Evolutionary conservation across 805 yeast species (phyloP), one percentile per base, ranked within the genome.

Genomic region (Kazachstania viticola): DNA sequence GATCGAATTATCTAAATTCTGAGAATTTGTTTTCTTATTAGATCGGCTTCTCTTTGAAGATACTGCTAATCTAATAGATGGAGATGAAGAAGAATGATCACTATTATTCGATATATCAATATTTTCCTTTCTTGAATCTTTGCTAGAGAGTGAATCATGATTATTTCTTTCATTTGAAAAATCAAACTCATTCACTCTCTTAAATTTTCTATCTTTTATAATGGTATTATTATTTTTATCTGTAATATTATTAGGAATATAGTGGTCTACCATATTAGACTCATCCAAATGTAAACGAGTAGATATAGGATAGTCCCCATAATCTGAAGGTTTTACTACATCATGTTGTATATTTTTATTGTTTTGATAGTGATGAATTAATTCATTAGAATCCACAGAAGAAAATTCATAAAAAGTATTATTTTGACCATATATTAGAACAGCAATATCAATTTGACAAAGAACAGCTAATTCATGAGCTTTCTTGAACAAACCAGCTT

Each of bases 381-480:
- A 54, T 12, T 67, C 66, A 12, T 63, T 56, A 1, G 84, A 67
- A 40, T 77, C 75, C n/a, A 76, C 76, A 5, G 91, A 74, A 4
- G 85, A 71, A 49, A 77, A 88, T 59, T 88, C 95, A 52, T 80
- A 87, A 18, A 85, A 70, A 47, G 79, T 80, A 48, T 84, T 75
- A 55, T 77, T 84, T 44, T 73, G 73, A 8, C 94, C 94, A 26
- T 85, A 64, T 16, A 88, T 84, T 14, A 88, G 73, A 17, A 88
- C 91, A 2, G 96, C 93, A 23, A 91, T 65, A 51, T 88, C 97
- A 6, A 85, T 94, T 40, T 83, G 88, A 56, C 97, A 88, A 25
- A 88, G 65, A 9, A 91, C 88, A 0, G 95, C 76, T 33, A 91
- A 42, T 39, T 65, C 70, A 33, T 64, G 69, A 4, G 70, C 70